Base-by-base conservation (phyloP, 331 rosid genomes). In the Cydonia oblonga region DNA sequence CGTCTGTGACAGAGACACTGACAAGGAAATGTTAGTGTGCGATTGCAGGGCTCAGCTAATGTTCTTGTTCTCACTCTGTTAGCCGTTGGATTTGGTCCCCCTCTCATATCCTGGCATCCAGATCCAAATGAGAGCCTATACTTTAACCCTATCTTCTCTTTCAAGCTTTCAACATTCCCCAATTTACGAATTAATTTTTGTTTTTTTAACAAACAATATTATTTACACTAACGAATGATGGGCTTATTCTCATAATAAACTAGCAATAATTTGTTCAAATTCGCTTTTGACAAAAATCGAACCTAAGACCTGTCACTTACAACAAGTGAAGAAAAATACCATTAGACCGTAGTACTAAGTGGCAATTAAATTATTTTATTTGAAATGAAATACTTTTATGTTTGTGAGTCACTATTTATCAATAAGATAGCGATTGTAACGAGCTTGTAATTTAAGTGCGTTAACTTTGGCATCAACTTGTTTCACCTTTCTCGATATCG, bases 181-280 rank as follows among this genome's bases (percentile, higher is more conserved):
- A 44, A 44, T 13, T 44, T 44, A 35, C 12, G 42, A 35, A 7
- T 33, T 30, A 28, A 28, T 32, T 38, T 8, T 38, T 40, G 6
- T 32, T 32, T 11, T 12, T 40, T 42, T 0, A 42, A 42, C 18
- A 44, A 14, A 2, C 0, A 35, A 9, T 35, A 35, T 9, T 35
- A 9, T 35, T 0, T 9, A 35, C 12, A 9, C 12, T 35, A 35
- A 0, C 0, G 3, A 8, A 0, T 0, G 1, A 0, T 2, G 12
- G 0, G 0, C 0, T 35, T 35, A 35, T 0, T 0, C 42, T 9
- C 12, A 9, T 4, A 35, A 35, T 33, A 2, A 3, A 1, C 3
- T 33, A 33, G 0, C 0, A 33, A 33, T 33, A 33, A 33, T 33
- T 0, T 33, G 7, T 2, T 33, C 9, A 33, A 33, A 33, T 0